phyloP scores from a whole-genome alignment of 2,329 filamentous ascomycete genomes.

The Diaporthe vexans region DNA sequence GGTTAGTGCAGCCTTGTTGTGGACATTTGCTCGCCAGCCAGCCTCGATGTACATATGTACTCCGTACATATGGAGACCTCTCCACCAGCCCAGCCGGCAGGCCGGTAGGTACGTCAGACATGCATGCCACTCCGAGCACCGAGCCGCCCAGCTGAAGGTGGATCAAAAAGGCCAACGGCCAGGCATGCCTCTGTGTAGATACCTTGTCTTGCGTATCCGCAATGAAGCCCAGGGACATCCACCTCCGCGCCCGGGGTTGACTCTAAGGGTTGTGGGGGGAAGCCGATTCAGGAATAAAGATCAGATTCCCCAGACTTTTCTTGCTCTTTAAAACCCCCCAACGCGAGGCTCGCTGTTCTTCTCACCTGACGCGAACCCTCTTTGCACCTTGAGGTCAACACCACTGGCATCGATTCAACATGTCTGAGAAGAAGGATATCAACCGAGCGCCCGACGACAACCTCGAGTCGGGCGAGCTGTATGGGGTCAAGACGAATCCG shows the following conservation, averaged over 20 bases:
- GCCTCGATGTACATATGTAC: no score
- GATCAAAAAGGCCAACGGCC: background rate
- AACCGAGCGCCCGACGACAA: background rate
- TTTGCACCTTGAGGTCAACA: background rate
- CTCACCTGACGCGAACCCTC: background rate
- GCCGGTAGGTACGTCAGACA: conserved; percentile 28
- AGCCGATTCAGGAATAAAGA: conserved; percentile 15
- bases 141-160: conserved; percentile 16
- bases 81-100: background rate
- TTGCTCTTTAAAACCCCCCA: background rate
- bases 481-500: background rate
- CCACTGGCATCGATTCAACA: background rate
- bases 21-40: background rate
- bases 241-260: background rate
- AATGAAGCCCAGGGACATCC: background rate
- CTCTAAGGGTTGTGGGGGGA: conserved; percentile 6
- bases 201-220: background rate
- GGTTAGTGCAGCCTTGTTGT: conserved; percentile 24
- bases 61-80: background rate
- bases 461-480: background rate
- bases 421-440: conserved; percentile 29
- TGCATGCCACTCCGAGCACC: background rate
- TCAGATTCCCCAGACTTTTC: conserved; percentile 1
- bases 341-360: background rate
- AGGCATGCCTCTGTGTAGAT: background rate